phyloP scores from a whole-genome alignment of 768 basidiomycete genomes.

The Exsudoporus frostii region DNA sequence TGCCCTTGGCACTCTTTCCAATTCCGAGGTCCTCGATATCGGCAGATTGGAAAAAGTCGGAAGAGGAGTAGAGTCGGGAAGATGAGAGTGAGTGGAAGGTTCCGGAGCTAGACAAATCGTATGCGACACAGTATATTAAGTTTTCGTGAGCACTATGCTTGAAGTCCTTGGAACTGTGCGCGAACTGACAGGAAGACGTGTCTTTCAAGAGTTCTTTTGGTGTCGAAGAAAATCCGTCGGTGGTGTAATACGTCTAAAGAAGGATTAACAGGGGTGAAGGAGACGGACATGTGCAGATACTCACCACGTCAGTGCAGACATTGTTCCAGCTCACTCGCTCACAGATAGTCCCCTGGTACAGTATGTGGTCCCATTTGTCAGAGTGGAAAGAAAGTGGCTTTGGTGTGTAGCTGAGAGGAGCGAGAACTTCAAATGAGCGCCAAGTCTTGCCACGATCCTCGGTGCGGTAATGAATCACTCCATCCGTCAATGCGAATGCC shows the following conservation, averaged over 20 bases:
- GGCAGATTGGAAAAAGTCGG: conserved; percentile 72
- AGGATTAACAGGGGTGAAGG: conserved; percentile 6
- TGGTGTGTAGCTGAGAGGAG: conserved; percentile 40
- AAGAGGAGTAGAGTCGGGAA: conserved; percentile 75
- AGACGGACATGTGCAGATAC: neutral
- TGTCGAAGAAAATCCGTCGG: conserved; percentile 68
- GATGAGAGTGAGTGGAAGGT: conserved; percentile 45
- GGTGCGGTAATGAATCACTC: conserved; percentile 82
- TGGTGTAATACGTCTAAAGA: conserved; percentile 82
- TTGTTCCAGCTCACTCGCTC: conserved; percentile 49
- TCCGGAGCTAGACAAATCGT: conserved; percentile 53
- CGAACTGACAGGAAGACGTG: conserved; percentile 82
- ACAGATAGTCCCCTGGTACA: conserved; percentile 77
- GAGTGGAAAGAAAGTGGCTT: conserved; percentile 87
- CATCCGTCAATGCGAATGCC: conserved; percentile 84
- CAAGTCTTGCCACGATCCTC: conserved; percentile 86
- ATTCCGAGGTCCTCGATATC: conserved; percentile 85
- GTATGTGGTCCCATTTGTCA: conserved; percentile 69
- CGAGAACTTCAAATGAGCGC: conserved; percentile 75
- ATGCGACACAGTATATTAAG: conserved; percentile 88
- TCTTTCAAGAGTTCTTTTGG: conserved; percentile 62
- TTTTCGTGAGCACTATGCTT: conserved; percentile 70
- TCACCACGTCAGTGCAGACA: conserved; percentile 71
- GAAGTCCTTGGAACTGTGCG: conserved; percentile 82
- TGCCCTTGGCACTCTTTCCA: conserved; percentile 78